Evolutionary conservation across 331 rosid genomes (phyloP).

Genomic region (Phaseolus coccineus): DNA sequence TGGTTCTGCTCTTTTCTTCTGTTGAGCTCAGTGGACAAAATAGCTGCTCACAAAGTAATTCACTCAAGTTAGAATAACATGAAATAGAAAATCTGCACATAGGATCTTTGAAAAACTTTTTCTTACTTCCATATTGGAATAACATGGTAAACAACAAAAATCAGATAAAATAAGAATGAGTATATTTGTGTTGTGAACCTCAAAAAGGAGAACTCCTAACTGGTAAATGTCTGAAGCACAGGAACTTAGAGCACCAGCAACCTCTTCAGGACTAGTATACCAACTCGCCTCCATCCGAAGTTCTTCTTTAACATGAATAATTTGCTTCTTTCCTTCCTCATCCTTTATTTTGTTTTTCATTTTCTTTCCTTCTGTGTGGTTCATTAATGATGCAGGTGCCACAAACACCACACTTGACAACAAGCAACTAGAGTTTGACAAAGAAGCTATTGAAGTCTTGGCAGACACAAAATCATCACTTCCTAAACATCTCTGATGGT

Average conservation of each 20-base stretch:
- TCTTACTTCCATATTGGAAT: not conserved
- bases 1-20: constrained; percentile 74
- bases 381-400: constrained; percentile 58
- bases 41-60: constrained; percentile 62
- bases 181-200: constrained; percentile 56
- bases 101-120: constrained; percentile 2
- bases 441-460: constrained; percentile 53
- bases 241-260: constrained; percentile 55
- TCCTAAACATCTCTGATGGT: constrained; percentile 49
- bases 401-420: constrained; percentile 65
- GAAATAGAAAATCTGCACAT: constrained; percentile 25
- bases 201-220: constrained; percentile 90
- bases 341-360: constrained; percentile 50
- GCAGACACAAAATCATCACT: constrained; percentile 56
- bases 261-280: constrained; percentile 90
- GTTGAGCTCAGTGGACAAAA: constrained; percentile 75
- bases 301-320: constrained; percentile 75
- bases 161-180: not conserved
- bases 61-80: constrained; percentile 41
- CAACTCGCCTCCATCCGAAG: constrained; percentile 73
- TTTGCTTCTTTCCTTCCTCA: constrained; percentile 61
- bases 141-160: constrained; percentile 35
- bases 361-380: constrained; percentile 61
- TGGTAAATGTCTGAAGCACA: constrained; percentile 81
- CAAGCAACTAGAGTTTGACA: constrained; percentile 69